Base-by-base conservation (phyloP, 192 early-diverging fungal species). In the Powellomyces hirtus region DNA sequence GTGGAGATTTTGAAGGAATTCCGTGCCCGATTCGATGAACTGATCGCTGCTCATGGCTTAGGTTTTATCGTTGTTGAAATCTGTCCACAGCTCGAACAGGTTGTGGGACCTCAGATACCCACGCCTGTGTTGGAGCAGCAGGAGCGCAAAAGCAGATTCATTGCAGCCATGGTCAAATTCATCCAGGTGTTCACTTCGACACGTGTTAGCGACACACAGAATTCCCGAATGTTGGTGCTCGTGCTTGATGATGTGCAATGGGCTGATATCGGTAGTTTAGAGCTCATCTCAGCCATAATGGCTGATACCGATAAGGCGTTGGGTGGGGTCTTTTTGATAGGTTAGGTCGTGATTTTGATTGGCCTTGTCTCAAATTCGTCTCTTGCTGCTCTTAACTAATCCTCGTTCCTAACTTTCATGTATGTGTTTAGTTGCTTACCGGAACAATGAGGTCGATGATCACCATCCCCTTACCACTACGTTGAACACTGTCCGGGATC, bases 231-330 rank as follows among this genome's bases (percentile, higher is more conserved):
- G 14, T 53, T 76, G 38, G 75, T 76, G 20, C 40, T 76, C 14
- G 66, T 76, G 22, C 49, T 76, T 38, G 74, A 75, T 44, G 74
- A 75, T 57, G 31, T 75, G 34, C 74, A 75, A 30, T 75, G 74
- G 74, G 64, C 69, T 16, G 69, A 69, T 20, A 29, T 58, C 36
- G 49, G 62, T 18, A 71, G 56, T 55, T 44, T 75, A 1, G 51
- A 66, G 24, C 37, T 75, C 37, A 70, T 75, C 34, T 24, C 35
- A 14, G 55, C 69, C 11, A 66, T 75, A 3, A 35, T 74, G 10
- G 45, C 55, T 8, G 71, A 70, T 65, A 37, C 53, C 42, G 74
- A 72, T 18, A 34, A n/a, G 22, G 33, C 18, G 10, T 37, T 60
- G 6, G 38, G 36, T 8, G 34, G 59, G 11, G 38, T 60, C 11